Percentiles rank a stretch among this genome's conserved stretches.
Conservation (phyloP, 2,329 filamentous ascomycete species). For the Aschersonia sp. region DNA sequence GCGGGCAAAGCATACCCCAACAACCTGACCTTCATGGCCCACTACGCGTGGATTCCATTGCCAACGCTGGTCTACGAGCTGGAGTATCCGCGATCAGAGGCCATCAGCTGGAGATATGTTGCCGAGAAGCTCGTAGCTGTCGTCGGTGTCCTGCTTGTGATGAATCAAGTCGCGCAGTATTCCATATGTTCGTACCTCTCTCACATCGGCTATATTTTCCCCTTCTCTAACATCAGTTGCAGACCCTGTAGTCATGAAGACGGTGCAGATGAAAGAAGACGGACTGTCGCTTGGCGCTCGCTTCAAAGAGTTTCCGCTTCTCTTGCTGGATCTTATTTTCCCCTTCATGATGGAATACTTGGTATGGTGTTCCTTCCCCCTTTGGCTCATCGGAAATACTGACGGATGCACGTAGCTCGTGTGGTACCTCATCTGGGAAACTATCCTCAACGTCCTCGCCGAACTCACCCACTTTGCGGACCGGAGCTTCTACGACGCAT, state of each 20-base stretch:
- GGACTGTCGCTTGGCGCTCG: slow-evolving; percentile 45
- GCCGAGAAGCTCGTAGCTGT: slow-evolving; percentile 56
- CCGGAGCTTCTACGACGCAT: slow-evolving; percentile 53
- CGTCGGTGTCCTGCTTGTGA: slow-evolving; percentile 59
- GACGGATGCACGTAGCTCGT: slow-evolving; percentile 27
- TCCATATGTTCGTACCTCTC: slow-evolving; percentile 40
- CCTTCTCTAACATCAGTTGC: too few relatives aligned
- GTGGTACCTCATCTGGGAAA: slow-evolving; percentile 76
- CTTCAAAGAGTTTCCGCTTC: slow-evolving; percentile 56
- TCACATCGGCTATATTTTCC: too few relatives aligned
- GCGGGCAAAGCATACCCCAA: slow-evolving; percentile 43
- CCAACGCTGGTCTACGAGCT: slow-evolving; percentile 70
- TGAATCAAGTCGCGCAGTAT: slow-evolving; percentile 64
- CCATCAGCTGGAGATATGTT: slow-evolving; percentile 61
- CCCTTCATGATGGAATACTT: slow-evolving; percentile 69
- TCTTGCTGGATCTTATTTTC: slow-evolving; percentile 61
- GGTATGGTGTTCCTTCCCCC: slow-evolving; percentile 12
- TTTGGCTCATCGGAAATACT: neutral
- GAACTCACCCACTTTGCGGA: slow-evolving; percentile 68
- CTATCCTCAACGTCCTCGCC: slow-evolving; percentile 58
- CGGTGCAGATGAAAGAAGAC: slow-evolving; percentile 51
- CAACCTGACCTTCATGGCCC: slow-evolving; percentile 51
- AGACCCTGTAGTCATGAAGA: slow-evolving; percentile 55
- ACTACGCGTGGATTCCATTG: slow-evolving; percentile 58
- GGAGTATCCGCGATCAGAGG: slow-evolving; percentile 55